Evolutionary conservation across 345 rosid genomes (phyloP).

Genomic region (Lagerstroemia speciosa): DNA sequence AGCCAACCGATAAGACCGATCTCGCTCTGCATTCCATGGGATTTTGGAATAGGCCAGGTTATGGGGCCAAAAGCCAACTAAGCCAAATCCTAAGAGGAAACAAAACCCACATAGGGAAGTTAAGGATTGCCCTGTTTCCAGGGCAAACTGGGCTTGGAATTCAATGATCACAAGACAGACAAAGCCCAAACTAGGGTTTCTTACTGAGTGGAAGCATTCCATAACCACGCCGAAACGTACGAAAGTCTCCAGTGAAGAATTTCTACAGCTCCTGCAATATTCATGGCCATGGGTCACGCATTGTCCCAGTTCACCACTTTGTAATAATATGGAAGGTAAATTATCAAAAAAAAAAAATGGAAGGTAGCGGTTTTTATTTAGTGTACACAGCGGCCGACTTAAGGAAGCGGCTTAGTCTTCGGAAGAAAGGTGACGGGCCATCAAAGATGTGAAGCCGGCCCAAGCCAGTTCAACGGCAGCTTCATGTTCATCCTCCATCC

Average conservation of each 20-base stretch:
- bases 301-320: not conserved
- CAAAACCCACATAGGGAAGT: too few species aligned
- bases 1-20: too few species aligned
- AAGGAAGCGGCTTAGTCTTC: not conserved
- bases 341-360: too few species aligned
- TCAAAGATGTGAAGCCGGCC: slow-evolving; percentile 86
- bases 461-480: slow-evolving; percentile 80
- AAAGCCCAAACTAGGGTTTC: not conserved
- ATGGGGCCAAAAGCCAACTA: not conserved
- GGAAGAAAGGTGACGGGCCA: slow-evolving; percentile 44
- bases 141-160: too few species aligned
- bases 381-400: too few species aligned
- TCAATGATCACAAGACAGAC: not conserved
- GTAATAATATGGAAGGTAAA: too few species aligned
- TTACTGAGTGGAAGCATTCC: not conserved
- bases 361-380: not conserved
- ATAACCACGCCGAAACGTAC: not conserved
- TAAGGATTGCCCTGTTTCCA: too few species aligned
- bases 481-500: slow-evolving; percentile 71
- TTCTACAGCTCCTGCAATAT: not conserved
- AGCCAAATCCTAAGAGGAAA: not conserved
- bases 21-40: too few species aligned
- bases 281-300: not conserved
- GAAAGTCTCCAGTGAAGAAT: not conserved
- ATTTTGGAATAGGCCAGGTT: too few species aligned